phyloP scores from a whole-genome alignment of 1,284 basidiomycete species.

The Fomitopsis schrenkii region DNA sequence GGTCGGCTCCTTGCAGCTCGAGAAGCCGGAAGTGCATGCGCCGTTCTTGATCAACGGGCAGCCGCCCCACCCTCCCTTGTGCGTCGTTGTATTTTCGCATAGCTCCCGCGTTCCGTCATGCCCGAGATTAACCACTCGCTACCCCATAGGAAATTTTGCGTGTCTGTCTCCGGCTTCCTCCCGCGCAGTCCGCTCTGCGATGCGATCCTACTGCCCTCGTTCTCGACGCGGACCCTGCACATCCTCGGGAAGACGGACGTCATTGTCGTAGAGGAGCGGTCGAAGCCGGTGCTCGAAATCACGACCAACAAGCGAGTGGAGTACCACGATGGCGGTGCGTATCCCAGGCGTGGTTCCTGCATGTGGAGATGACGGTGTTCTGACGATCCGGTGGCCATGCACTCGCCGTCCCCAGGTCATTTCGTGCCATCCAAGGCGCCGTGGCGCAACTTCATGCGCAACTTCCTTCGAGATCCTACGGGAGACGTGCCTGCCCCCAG shows the following conservation, averaged over 20 bases:
- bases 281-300: conserved; percentile 54
- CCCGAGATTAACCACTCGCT: background rate
- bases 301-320: conserved; percentile 62
- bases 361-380: background rate
- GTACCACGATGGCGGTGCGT: conserved; percentile 71
- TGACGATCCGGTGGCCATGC: background rate
- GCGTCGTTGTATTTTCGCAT: conserved; percentile 9
- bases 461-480: conserved; percentile 41
- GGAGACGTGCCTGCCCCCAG: conserved; percentile 32
- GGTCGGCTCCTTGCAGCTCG: conserved; percentile 33
- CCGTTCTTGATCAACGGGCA: conserved; percentile 64
- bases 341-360: background rate
- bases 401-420: conserved; percentile 52
- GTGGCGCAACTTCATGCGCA: conserved; percentile 70
- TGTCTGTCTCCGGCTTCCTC: conserved; percentile 67
- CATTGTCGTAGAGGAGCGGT: conserved; percentile 72
- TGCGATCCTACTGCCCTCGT: conserved; percentile 53
- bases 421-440: conserved; percentile 72
- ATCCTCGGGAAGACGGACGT: conserved; percentile 80
- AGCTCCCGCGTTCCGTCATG: background rate
- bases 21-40: conserved; percentile 53
- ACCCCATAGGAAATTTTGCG: conserved; percentile 56
- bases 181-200: conserved; percentile 46
- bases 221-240: conserved; percentile 74
- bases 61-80: conserved; percentile 69